phyloP scores from a whole-genome alignment of 2,329 filamentous ascomycete species.

The Trichoderma koningii region DNA sequence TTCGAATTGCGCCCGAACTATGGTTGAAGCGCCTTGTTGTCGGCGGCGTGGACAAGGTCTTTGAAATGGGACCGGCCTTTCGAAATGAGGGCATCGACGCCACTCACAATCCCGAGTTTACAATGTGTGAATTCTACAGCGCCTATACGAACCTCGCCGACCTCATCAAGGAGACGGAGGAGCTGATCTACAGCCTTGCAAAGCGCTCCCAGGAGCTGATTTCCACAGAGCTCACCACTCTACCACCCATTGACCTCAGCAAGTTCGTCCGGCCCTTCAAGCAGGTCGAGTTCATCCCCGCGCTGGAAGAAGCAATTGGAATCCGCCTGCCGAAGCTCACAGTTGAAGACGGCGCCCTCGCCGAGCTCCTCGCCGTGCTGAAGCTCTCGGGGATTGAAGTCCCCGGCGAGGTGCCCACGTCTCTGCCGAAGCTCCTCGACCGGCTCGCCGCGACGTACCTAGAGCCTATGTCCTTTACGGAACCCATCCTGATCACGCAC shows the following conservation, averaged over 20 bases:
- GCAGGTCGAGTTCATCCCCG: conserved; percentile 78
- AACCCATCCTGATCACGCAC: conserved; percentile 82
- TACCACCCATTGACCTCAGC: conserved; percentile 52
- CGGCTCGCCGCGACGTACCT: conserved; percentile 74
- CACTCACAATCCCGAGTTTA: conserved; percentile 97
- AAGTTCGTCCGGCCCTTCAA: conserved; percentile 59
- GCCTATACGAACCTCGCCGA: conserved; percentile 76
- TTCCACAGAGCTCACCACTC: conserved; percentile 47
- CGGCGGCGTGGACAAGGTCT: conserved; percentile 84
- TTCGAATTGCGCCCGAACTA: conserved; percentile 90
- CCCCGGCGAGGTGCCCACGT: conserved; percentile 63
- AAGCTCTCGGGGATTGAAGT: conserved; percentile 63
- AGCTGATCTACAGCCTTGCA: conserved; percentile 64
- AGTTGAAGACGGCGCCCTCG: conserved; percentile 53
- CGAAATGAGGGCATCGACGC: conserved; percentile 89
- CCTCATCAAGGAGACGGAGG: conserved; percentile 75
- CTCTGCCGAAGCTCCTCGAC: conserved; percentile 73
- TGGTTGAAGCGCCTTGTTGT: conserved; percentile 92
- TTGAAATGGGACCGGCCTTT: conserved; percentile 90
- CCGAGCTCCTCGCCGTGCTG: conserved; percentile 55
- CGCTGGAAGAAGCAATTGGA: conserved; percentile 69
- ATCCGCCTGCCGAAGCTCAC: conserved; percentile 66
- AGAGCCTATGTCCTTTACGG: conserved; percentile 68
- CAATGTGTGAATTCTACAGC: conserved; percentile 95
- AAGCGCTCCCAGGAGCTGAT: conserved; percentile 52